Conservation (phyloP, 768 basidiomycete genomes). For the Xerocomellus dryophilus region DNA sequence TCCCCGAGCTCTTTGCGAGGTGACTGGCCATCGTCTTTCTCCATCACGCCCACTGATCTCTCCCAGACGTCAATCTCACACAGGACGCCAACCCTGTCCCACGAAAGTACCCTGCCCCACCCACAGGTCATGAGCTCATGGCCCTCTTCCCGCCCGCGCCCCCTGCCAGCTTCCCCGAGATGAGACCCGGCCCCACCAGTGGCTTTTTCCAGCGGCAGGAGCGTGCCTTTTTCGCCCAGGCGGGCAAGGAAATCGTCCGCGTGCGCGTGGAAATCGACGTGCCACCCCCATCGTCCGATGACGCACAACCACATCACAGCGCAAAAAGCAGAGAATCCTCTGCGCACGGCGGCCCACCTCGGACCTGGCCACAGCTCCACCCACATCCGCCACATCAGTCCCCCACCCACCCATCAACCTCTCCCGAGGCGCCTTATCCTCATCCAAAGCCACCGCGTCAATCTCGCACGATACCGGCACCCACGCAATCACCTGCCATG, state of each 20-base stretch:
- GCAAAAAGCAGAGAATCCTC: conserved; percentile 26
- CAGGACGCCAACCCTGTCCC: conserved; percentile 47
- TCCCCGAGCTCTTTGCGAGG: conserved; percentile 65
- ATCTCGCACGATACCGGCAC: conserved; percentile 20
- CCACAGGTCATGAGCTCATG: conserved; percentile 83
- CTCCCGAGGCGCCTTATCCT: conserved; percentile 35
- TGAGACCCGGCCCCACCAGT: conserved; percentile 63
- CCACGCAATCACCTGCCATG: conserved; percentile 28
- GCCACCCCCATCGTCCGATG: conserved; percentile 21
- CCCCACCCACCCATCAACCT: conserved; percentile 21
- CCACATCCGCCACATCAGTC: conserved; percentile 30
- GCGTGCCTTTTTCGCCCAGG: conserved; percentile 76
- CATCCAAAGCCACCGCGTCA: conserved; percentile 33
- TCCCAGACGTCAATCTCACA: conserved; percentile 61
- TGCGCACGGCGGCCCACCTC: conserved; percentile 27
- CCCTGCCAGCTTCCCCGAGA: conserved; percentile 53
- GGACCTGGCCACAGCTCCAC: conserved; percentile 33
- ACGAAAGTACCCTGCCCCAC: conserved; percentile 69
- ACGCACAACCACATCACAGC: conserved; percentile 14
- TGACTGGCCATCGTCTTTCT: conserved; percentile 17
- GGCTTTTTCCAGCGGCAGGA: conserved; percentile 75
- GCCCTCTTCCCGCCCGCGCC: conserved; percentile 75
- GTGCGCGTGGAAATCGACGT: conserved; percentile 70
- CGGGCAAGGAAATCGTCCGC: conserved; percentile 73
- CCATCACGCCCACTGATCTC: conserved; percentile 14